These are phyloP conservation scores for Chloropicon primus DNA, from an alignment of 139 green algal species.

Conservation along the genomic window DNA sequence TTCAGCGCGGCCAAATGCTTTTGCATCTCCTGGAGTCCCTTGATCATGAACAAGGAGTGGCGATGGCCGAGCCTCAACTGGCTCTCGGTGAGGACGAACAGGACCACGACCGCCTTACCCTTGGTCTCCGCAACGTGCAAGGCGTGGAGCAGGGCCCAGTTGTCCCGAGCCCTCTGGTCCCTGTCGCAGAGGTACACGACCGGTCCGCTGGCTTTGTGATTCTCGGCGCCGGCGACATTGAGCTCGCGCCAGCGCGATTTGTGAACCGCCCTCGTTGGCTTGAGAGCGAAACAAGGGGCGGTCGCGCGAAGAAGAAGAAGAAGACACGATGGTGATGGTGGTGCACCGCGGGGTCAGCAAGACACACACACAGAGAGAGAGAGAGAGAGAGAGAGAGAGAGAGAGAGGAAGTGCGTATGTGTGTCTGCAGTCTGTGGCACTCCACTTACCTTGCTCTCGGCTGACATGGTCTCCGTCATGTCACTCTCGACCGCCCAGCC, in stretches of 20 bases:
- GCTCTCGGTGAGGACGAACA: slow-evolving; percentile 36
- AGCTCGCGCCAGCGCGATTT: not conserved
- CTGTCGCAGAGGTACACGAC: slow-evolving; percentile 66
- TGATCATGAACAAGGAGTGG: slow-evolving; percentile 82
- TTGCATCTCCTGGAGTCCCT: slow-evolving; percentile 54
- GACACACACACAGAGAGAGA: too few species aligned
- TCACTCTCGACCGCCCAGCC: too few species aligned
- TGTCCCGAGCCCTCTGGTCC: slow-evolving; percentile 81
- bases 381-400: too few species aligned
- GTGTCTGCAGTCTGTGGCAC: too few species aligned
- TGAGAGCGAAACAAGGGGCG: too few species aligned
- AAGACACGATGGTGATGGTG: too few species aligned
- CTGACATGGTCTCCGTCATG: too few species aligned
- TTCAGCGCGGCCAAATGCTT: slow-evolving; percentile 11
- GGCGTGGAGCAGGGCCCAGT: slow-evolving; percentile 88
- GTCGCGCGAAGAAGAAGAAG: too few species aligned
- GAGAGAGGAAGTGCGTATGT: too few species aligned
- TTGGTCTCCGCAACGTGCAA: slow-evolving; percentile 34
- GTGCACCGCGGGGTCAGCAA: too few species aligned
- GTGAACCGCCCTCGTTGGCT: not conserved
- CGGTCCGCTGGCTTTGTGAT: not conserved
- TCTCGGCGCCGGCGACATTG: not conserved
- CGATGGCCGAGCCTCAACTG: slow-evolving; percentile 56
- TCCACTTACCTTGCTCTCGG: too few species aligned
- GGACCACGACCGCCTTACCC: slow-evolving; percentile 13